These are phyloP conservation scores for Nepenthes gracilis DNA, from an alignment of 148 eudicot species.

Conservation along the genomic window DNA sequence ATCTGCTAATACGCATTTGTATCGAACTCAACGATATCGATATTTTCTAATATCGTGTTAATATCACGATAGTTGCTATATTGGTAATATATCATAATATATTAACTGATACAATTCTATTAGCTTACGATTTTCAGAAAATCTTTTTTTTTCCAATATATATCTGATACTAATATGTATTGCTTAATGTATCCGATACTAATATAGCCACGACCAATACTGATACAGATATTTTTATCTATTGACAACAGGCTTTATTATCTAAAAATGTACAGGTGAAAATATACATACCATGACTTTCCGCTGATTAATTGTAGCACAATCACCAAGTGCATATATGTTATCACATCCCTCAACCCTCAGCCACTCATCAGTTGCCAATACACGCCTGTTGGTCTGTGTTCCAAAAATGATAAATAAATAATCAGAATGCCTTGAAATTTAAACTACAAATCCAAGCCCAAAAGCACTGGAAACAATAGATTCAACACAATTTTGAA, in stretches of 20 bases:
- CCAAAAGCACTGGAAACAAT: neutral
- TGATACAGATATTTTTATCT: too few species aligned
- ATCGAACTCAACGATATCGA: neutral
- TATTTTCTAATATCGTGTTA: neutral
- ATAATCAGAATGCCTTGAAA: neutral
- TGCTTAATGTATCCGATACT: too few species aligned
- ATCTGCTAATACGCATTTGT: neutral
- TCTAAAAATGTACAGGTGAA: neutral
- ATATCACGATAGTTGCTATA: too few species aligned
- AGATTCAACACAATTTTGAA: neutral
- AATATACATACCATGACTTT: conserved; percentile 46
- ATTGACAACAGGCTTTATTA: too few species aligned
- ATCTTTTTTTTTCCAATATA: too few species aligned
- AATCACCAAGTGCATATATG: conserved; percentile 67
- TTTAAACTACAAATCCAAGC: neutral
- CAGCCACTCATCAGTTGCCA: conserved; percentile 82
- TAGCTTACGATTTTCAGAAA: too few species aligned
- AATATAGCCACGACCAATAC: too few species aligned
- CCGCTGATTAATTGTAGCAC: conserved; percentile 59
- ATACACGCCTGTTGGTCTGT: conserved; percentile 58
- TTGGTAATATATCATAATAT: too few species aligned
- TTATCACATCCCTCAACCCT: conserved; percentile 48
- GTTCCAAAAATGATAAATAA: neutral
- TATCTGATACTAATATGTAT: too few species aligned
- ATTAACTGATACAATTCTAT: too few species aligned